A percentile compares a stretch with the other conserved stretches of the same genome.
Evolutionary conservation across 1,284 basidiomycete genomes (phyloP).

Genomic region (Sphagnurus paluster): DNA sequence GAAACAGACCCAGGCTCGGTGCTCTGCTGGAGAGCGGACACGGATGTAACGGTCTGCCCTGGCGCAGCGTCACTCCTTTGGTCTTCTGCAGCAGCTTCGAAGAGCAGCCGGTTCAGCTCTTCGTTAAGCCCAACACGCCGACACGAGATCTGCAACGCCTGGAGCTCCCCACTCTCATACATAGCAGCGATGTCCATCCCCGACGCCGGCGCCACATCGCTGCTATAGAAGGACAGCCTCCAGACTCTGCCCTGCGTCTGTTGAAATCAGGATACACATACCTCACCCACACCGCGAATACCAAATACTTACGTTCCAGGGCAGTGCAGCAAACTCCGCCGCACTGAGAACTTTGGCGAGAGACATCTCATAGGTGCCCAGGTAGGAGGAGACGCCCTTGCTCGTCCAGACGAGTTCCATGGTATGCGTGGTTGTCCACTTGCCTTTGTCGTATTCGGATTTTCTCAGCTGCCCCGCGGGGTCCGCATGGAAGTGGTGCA

Average conservation of each 20-base stretch:
- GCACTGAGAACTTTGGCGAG: not conserved
- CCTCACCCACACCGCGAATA: too few species aligned
- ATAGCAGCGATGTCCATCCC: not conserved
- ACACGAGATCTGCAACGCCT: constrained; percentile 1
- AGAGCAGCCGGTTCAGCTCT: constrained; percentile 1
- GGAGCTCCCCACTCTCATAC: constrained; percentile 2
- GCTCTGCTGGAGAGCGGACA: too few species aligned
- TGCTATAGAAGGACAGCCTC: too few species aligned
- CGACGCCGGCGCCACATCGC: too few species aligned
- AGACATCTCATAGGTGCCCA: constrained; percentile 6
- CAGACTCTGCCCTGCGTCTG: too few species aligned
- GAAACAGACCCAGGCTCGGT: too few species aligned
- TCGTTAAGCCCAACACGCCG: constrained; percentile 1
- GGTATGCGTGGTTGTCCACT: not conserved
- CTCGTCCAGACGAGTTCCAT: constrained; percentile 1
- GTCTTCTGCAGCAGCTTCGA: constrained; percentile 9
- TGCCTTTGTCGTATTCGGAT: constrained; percentile 1
- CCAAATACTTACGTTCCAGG: not conserved
- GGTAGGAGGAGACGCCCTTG: not conserved
- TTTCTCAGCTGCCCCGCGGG: not conserved
- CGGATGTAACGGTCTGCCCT: too few species aligned
- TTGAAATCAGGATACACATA: too few species aligned
- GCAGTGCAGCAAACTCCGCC: constrained; percentile 1
- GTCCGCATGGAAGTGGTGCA: not conserved
- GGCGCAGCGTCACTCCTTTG: too few species aligned